A percentile compares a stretch with the other conserved stretches of the same genome.
Conservation (phyloP, 2,329 filamentous ascomycete species). For the Colletotrichum karsti region DNA sequence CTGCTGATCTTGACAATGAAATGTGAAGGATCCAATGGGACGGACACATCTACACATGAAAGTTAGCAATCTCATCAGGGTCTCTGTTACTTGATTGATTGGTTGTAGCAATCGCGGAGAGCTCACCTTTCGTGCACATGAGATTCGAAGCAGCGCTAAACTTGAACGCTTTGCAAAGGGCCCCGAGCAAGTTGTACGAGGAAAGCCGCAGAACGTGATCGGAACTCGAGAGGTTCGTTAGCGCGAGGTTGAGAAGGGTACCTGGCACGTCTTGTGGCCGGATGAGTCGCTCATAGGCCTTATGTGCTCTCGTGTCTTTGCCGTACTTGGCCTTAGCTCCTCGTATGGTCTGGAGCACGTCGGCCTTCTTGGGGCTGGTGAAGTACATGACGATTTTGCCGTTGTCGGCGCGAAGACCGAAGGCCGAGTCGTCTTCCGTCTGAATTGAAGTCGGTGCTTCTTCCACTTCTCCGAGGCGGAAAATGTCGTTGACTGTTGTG, state of each 20-base stretch:
- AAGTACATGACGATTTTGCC: constrained; percentile 79
- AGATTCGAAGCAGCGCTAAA: constrained; percentile 70
- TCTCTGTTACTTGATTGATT: neutral
- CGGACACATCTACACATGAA: constrained; percentile 60
- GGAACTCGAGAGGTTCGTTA: constrained; percentile 71
- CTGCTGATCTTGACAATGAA: constrained; percentile 74
- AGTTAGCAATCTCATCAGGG: constrained; percentile 3
- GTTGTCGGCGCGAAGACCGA: constrained; percentile 73
- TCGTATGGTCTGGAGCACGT: constrained; percentile 71
- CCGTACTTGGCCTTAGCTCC: constrained; percentile 70
- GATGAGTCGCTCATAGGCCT: constrained; percentile 71
- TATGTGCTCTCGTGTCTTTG: constrained; percentile 68
- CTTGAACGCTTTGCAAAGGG: constrained; percentile 73
- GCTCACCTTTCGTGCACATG: constrained; percentile 67
- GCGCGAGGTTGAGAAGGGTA: constrained; percentile 72
- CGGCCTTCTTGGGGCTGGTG: constrained; percentile 70
- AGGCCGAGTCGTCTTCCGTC: constrained; percentile 72
- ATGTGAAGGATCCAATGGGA: constrained; percentile 69
- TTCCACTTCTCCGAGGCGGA: constrained; percentile 72
- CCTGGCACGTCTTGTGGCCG: constrained; percentile 76
- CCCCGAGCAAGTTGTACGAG: constrained; percentile 74
- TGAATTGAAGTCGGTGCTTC: constrained; percentile 72
- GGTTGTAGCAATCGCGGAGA: neutral
- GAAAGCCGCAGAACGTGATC: constrained; percentile 68
- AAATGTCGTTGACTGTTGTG: constrained; percentile 75